A percentile compares a stretch with the other conserved stretches of the same genome.
These are phyloP conservation scores for Picea abies DNA, from an alignment of 83 land plant genomes.

Conservation along the genomic window DNA sequence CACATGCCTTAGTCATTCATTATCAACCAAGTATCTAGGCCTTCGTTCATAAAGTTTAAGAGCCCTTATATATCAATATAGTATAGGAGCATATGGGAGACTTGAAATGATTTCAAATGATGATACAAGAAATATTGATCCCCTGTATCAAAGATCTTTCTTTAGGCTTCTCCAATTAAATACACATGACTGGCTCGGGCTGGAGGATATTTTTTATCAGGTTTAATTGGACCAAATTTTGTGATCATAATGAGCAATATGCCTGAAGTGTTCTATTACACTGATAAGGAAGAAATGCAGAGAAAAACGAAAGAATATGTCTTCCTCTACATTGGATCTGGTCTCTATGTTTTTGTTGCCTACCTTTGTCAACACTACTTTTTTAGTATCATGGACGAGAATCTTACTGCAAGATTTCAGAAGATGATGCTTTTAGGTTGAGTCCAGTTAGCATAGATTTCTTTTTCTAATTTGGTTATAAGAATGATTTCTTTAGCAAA, in stretches of 20 bases:
- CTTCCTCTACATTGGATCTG: constrained; percentile 85
- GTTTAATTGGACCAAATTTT: constrained; percentile 91
- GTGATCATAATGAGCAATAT: constrained; percentile 93
- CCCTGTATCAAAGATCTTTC: constrained; percentile 62
- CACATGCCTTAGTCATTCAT: constrained; percentile 67
- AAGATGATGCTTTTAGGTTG: constrained; percentile 81
- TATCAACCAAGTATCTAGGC: constrained; percentile 75
- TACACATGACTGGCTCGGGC: constrained; percentile 95
- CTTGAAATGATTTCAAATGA: constrained; percentile 76
- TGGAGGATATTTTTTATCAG: constrained; percentile 84
- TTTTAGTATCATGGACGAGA: constrained; percentile 93
- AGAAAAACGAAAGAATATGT: constrained; percentile 81
- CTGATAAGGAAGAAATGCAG: constrained; percentile 62
- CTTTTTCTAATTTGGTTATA: neutral
- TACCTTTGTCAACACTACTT: constrained; percentile 92
- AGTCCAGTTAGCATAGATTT: neutral
- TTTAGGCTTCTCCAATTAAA: constrained; percentile 83
- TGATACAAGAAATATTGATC: constrained; percentile 46
- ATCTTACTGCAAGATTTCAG: constrained; percentile 69
- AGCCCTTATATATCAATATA: constrained; percentile 66
- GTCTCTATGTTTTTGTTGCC: constrained; percentile 83
- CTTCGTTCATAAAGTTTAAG: constrained; percentile 59
- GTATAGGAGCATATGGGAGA: constrained; percentile 83
- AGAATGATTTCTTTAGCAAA: too few species aligned
- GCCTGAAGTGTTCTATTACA: constrained; percentile 91